Evolutionary conservation across 441 rosid genomes (phyloP).

Genomic region (Omphalea diandra): DNA sequence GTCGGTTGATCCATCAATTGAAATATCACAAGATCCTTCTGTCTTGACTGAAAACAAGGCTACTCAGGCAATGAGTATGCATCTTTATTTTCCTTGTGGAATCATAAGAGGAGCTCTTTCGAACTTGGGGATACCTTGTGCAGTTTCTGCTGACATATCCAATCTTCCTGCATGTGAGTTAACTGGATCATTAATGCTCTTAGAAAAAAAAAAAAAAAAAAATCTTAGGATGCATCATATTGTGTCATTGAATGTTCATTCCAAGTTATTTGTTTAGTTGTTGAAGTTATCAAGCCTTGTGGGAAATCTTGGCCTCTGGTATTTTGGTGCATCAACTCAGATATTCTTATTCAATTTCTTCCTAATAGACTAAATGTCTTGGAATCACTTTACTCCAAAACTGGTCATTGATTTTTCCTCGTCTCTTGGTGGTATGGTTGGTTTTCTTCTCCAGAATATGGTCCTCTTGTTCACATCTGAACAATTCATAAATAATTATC

Average conservation of each 20-base stretch:
- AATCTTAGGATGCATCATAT: neutral
- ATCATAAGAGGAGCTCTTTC: constrained; percentile 98
- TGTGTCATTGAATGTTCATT: neutral
- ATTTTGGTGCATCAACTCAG: neutral
- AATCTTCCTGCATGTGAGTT: constrained; percentile 95
- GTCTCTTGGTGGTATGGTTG: neutral
- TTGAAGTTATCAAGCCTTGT: neutral
- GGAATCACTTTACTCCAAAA: neutral
- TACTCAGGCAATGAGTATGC: constrained; percentile 75
- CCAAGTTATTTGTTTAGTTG: neutral
- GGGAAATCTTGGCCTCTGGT: neutral
- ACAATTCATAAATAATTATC: neutral
- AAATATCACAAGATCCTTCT: constrained; percentile 54
- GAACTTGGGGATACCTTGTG: constrained; percentile 93
- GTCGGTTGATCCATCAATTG: constrained; percentile 59
- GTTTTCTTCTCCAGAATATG: neutral
- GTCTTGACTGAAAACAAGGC: constrained; percentile 58
- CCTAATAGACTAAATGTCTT: neutral
- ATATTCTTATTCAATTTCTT: neutral
- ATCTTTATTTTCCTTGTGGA: constrained; percentile 93
- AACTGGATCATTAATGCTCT: constrained; percentile 3
- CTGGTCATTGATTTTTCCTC: neutral
- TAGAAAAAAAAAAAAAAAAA: no score
- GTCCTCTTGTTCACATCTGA: neutral
- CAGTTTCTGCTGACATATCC: constrained; percentile 93